phyloP scores from a whole-genome alignment of 768 basidiomycete species.

The Rhodocollybia butyracea region DNA sequence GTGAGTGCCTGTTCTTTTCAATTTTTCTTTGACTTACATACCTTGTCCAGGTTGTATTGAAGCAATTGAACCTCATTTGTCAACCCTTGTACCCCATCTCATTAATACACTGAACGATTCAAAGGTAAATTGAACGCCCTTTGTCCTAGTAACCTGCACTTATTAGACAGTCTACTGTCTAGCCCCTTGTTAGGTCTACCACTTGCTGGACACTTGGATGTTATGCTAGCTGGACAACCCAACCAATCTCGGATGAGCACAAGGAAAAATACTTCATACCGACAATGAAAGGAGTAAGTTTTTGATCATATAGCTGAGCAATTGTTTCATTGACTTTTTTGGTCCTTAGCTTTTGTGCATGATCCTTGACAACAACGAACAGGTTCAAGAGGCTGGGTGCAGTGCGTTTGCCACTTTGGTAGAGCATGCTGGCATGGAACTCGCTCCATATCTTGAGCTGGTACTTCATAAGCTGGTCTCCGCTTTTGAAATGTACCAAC shows the following conservation, averaged over 20 bases:
- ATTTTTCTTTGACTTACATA: not conserved
- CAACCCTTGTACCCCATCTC: slow-evolving; percentile 92
- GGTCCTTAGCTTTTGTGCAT: slow-evolving; percentile 88
- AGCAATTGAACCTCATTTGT: slow-evolving; percentile 89
- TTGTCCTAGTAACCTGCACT: not conserved
- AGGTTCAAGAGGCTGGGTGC: slow-evolving; percentile 98
- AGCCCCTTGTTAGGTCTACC: slow-evolving; percentile 97
- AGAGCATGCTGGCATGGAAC: slow-evolving; percentile 89
- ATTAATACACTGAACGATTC: slow-evolving; percentile 87
- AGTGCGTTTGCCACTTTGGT: slow-evolving; percentile 98
- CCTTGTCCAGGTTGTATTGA: slow-evolving; percentile 82
- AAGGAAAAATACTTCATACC: slow-evolving; percentile 91
- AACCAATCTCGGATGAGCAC: slow-evolving; percentile 80
- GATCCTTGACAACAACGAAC: slow-evolving; percentile 97
- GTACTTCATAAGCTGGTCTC: slow-evolving; percentile 92
- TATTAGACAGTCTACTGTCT: slow-evolving; percentile 5
- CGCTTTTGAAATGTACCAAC: slow-evolving; percentile 97
- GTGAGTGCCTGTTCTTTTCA: slow-evolving; percentile 38
- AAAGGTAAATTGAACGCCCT: slow-evolving; percentile 55
- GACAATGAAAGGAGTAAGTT: slow-evolving; percentile 94
- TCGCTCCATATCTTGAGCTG: slow-evolving; percentile 92
- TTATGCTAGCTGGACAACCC: slow-evolving; percentile 97
- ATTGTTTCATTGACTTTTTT: not conserved
- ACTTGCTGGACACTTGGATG: slow-evolving; percentile 99
- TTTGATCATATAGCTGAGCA: slow-evolving; percentile 26